A percentile compares a stretch with the other conserved stretches of the same genome.
Evolutionary conservation across 345 rosid genomes (phyloP).

Genomic region (Noccaea caerulescens): DNA sequence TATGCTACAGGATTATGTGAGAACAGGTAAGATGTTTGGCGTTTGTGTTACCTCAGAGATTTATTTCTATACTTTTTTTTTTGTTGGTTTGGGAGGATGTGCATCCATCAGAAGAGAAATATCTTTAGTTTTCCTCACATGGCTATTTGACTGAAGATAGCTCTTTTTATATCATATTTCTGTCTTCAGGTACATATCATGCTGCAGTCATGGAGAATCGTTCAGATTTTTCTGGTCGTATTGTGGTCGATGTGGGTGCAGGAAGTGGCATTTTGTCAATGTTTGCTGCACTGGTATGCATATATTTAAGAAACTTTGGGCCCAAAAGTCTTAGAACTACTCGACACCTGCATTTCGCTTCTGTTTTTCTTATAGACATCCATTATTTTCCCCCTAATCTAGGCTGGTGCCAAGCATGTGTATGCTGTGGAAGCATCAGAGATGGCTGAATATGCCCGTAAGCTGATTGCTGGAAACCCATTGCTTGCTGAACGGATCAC

Average conservation of each 20-base stretch:
- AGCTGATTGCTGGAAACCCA: slow-evolving; percentile 90
- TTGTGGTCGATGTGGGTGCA: slow-evolving; percentile 97
- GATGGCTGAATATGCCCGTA: slow-evolving; percentile 94
- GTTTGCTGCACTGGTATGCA: slow-evolving; percentile 90
- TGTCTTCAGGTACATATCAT: slow-evolving; percentile 80
- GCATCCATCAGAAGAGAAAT: neutral
- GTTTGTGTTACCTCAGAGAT: slow-evolving; percentile 14
- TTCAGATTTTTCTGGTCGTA: slow-evolving; percentile 75
- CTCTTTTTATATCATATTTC: slow-evolving; percentile 5
- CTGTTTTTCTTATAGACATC: slow-evolving; percentile 4
- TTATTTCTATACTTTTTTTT: neutral
- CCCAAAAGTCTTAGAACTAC: neutral
- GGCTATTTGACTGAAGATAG: neutral
- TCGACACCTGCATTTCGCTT: neutral
- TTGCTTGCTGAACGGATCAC: slow-evolving; percentile 76
- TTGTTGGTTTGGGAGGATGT: neutral
- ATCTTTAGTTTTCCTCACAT: neutral
- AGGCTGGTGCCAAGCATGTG: slow-evolving; percentile 99
- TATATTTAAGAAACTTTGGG: neutral
- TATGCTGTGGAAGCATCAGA: slow-evolving; percentile 99
- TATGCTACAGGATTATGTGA: slow-evolving; percentile 95
- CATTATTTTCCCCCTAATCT: slow-evolving; percentile 19
- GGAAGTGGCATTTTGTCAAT: slow-evolving; percentile 95
- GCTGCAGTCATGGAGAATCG: slow-evolving; percentile 96
- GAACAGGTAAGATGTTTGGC: slow-evolving; percentile 69